Conservation (phyloP, 306 rosid species). For the Oemleria cerasiformis region DNA sequence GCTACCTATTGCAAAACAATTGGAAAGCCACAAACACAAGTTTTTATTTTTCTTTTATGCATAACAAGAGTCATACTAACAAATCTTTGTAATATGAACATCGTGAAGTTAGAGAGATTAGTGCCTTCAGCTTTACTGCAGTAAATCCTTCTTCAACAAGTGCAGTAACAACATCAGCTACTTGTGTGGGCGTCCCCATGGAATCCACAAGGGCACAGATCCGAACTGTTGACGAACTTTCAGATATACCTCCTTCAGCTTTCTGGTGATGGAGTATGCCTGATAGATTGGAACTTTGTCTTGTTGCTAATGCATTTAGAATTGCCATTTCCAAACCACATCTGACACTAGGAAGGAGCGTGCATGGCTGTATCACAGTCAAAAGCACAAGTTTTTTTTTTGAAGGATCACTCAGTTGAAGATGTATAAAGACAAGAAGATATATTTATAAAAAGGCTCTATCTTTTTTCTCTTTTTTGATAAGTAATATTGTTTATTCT, state of each 20-base stretch:
- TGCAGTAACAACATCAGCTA: constrained; percentile 59
- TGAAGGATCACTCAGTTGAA: constrained; percentile 1
- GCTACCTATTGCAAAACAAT: constrained; percentile 57
- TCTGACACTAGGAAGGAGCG: constrained; percentile 90
- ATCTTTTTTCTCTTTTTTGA: not conserved
- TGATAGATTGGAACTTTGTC: constrained; percentile 56
- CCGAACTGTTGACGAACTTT: constrained; percentile 43
- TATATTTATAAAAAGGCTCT: not conserved
- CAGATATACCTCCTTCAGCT: constrained; percentile 33
- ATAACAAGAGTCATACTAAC: constrained; percentile 3
- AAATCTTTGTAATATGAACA: constrained; percentile 1
- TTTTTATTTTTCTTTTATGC: constrained; percentile 4
- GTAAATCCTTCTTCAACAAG: constrained; percentile 78
- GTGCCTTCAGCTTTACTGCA: constrained; percentile 86
- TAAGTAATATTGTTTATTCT: not conserved
- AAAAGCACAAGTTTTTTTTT: not conserved
- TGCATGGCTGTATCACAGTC: constrained; percentile 58
- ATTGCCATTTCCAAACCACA: constrained; percentile 99
- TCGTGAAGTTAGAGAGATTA: not conserved
- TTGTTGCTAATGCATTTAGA: constrained; percentile 76
- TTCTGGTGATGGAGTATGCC: constrained; percentile 47
- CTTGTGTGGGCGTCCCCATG: constrained; percentile 65
- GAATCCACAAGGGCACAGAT: constrained; percentile 80
- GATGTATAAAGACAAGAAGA: not conserved
- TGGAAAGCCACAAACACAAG: not conserved